Percentiles rank a stretch among this genome's conserved stretches.
Evolutionary conservation across 139 green algal species (phyloP).

Genomic region (Auxenochlorella pyrenoidosa): DNA sequence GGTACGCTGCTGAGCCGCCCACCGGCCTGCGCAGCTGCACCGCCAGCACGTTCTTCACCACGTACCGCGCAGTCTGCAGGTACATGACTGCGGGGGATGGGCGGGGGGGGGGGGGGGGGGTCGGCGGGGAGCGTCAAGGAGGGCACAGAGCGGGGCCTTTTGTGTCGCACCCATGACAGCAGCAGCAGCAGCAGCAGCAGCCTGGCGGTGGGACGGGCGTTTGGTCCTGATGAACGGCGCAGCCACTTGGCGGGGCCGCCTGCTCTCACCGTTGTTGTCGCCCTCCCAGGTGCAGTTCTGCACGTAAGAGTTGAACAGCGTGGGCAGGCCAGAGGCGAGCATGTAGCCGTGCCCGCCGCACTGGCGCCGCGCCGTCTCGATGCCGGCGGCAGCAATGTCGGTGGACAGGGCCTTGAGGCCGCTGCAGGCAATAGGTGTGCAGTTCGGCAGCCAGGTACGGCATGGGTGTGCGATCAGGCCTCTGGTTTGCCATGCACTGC

Average conservation of each 20-base stretch:
- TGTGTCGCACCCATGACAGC: too few species aligned
- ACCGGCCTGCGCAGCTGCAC: conserved; percentile 42
- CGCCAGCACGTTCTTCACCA: conserved; percentile 75
- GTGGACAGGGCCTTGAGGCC: conserved; percentile 87
- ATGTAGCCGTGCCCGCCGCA: conserved; percentile 96
- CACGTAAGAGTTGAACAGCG: conserved; percentile 84
- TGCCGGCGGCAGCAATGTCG: conserved; percentile 76
- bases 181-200: too few species aligned
- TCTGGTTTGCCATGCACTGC: too few species aligned
- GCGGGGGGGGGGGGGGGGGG: background rate
- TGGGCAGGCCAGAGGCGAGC: conserved; percentile 82
- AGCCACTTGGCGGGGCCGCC: too few species aligned
- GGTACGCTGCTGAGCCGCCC: conserved; percentile 67
- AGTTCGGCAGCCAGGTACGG: too few species aligned
- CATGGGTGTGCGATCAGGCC: too few species aligned
- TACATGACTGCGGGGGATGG: conserved; percentile 46
- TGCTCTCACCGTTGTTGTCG: conserved; percentile 83
- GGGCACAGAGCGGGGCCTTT: too few species aligned
- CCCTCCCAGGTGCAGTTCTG: conserved; percentile 94
- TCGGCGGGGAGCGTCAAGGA: too few species aligned
- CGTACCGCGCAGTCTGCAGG: conserved; percentile 80
- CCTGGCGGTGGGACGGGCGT: too few species aligned
- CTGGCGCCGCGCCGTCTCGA: conserved; percentile 78
- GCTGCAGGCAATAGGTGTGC: conserved; percentile 4
- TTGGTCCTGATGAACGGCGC: too few species aligned